Evolutionary conservation across 352 stramenopile genomes (phyloP).

Genomic region (Pythium folliculosum): DNA sequence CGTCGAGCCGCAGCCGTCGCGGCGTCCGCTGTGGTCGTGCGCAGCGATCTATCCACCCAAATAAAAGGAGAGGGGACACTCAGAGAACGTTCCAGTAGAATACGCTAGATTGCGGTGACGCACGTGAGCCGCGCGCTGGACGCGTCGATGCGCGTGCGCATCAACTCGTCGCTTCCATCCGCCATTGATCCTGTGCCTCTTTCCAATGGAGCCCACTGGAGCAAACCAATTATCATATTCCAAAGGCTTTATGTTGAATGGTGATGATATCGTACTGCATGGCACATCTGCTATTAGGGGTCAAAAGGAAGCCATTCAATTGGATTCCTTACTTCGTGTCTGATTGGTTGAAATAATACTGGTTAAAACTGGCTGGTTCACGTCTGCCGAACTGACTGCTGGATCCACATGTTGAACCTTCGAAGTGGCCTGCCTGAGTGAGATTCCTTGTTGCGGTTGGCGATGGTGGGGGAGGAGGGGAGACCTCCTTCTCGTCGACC

Average conservation of each 20-base stretch:
- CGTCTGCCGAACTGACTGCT: slow-evolving; percentile 19
- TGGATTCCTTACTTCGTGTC: neutral
- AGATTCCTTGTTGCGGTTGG: slow-evolving; percentile 6
- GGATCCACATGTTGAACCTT: slow-evolving; percentile 17
- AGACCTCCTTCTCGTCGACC: neutral
- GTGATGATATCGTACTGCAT: neutral
- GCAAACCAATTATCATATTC: slow-evolving; percentile 20
- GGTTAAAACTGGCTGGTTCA: slow-evolving; percentile 2
- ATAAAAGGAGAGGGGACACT: neutral
- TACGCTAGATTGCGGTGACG: slow-evolving; percentile 10
- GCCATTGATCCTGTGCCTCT: slow-evolving; percentile 22
- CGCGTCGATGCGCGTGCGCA: slow-evolving; percentile 68
- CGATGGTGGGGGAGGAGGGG: neutral
- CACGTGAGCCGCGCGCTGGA: slow-evolving; percentile 72
- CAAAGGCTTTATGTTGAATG: slow-evolving; percentile 5
- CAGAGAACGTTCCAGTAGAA: neutral
- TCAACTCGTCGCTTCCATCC: slow-evolving; percentile 44
- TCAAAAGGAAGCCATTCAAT: slow-evolving; percentile 6
- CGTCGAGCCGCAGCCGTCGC: slow-evolving; percentile 43
- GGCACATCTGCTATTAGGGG: neutral
- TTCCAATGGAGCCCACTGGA: slow-evolving; percentile 27
- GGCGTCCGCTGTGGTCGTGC: slow-evolving; percentile 38
- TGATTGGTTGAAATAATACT: slow-evolving; percentile 13
- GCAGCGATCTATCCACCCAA: slow-evolving; percentile 49
- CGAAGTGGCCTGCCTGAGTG: slow-evolving; percentile 4